These are phyloP conservation scores for Pseudopithomyces maydicus DNA, from an alignment of 2,329 filamentous ascomycete genomes.

Conservation along the genomic window DNA sequence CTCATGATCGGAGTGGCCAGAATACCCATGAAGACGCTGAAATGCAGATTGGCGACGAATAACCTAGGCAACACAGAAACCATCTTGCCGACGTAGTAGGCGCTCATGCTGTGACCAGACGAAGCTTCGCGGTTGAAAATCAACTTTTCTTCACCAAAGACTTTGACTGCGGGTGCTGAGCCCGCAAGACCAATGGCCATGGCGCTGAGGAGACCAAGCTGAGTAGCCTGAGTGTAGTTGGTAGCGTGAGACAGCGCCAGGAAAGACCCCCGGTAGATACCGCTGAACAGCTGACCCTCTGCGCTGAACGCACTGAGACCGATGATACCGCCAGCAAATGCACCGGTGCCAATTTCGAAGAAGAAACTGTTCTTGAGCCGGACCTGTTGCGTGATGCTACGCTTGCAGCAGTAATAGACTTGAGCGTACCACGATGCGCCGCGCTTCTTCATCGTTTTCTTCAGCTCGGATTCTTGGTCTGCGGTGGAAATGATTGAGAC, in stretches of 20 bases:
- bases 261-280: slow-evolving; percentile 58
- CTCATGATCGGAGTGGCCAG: slow-evolving; percentile 57
- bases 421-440: slow-evolving; percentile 47
- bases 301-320: slow-evolving; percentile 58
- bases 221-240: slow-evolving; percentile 57
- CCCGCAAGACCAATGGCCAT: slow-evolving; percentile 63
- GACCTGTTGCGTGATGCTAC: slow-evolving; percentile 63
- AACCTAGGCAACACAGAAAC: slow-evolving; percentile 59
- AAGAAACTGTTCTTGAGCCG: slow-evolving; percentile 57
- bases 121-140: slow-evolving; percentile 62
- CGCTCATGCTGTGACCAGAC: slow-evolving; percentile 60
- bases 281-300: slow-evolving; percentile 59
- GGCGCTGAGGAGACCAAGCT: slow-evolving; percentile 58
- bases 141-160: slow-evolving; percentile 62
- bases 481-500: slow-evolving; percentile 40
- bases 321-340: slow-evolving; percentile 59
- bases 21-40: slow-evolving; percentile 57
- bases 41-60: slow-evolving; percentile 58
- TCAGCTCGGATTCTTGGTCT: slow-evolving; percentile 50
- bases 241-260: slow-evolving; percentile 57
- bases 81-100: slow-evolving; percentile 64
- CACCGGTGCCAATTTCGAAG: slow-evolving; percentile 60
- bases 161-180: slow-evolving; percentile 60
- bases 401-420: slow-evolving; percentile 57
- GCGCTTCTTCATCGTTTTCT: slow-evolving; percentile 54